Evolutionary conservation across 306 rosid species (phyloP), one percentile per base, ranked within the genome.

Genomic region (Mucuna pruriens): DNA sequence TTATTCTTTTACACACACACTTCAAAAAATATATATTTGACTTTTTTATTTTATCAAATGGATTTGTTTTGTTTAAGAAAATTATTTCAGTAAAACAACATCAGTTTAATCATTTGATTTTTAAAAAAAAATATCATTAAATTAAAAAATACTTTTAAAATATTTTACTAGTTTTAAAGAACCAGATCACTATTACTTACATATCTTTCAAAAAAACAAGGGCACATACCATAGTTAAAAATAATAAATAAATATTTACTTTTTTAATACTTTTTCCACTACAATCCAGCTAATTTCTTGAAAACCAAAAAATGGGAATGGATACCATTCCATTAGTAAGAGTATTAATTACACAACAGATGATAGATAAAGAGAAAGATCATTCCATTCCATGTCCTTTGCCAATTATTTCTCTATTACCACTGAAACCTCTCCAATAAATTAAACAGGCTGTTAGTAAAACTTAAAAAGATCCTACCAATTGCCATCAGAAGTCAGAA

Each of bases 401-500:
- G 34, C 67, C 33, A 22, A 9, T 73, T 64, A 40, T 19, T 25
- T 81, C 23, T 74, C 19, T 13, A 74, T 64, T 74, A 61, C 70
- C 17, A 54, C 13, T 62, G 51, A 48, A 49, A 49, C 12, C 66
- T 26, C 13, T 62, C 67, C n/a, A 49, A 62, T 39, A 38, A 73
- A 81, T 38, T 60, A 72, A 62, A 34, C 57, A 44, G 6, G 33
- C 22, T 45, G 65, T 10, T 36, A 13, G 16, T 29, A 46, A 61
- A 46, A 60, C 71, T 33, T 20, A 40, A 45, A 71, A 69, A 7
- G 58, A 22, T 61, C 51, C 31, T 10, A 42, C 45, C 64, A 83
- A 72, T 31, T 55, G 61, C 65, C 17, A 25, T 25, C 71, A 36
- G 13, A 7, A 57, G 66, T 83, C 60, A 74, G 15, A 83, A 61